Evolutionary conservation across 148 eudicot species (phyloP).

Genomic region (Dysphania ambrosioides): DNA sequence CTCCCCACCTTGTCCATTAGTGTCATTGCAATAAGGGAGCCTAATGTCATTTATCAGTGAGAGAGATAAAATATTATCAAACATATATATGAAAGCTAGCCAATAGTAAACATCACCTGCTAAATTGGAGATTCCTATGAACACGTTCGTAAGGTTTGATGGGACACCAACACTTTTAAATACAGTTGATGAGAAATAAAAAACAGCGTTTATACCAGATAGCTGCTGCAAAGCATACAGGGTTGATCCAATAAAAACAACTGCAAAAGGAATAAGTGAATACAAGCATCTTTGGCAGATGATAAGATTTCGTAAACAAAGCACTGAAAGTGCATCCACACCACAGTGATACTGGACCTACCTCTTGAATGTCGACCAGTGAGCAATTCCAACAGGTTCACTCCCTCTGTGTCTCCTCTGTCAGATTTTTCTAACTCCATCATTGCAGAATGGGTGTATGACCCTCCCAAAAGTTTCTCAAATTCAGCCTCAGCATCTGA

Average conservation of each 20-base stretch:
- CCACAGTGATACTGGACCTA: conserved; percentile 26
- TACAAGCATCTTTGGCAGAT: conserved; percentile 34
- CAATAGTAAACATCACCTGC: conserved; percentile 40
- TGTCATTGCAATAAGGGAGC: conserved; percentile 71
- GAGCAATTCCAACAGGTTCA: conserved; percentile 58
- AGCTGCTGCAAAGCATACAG: conserved; percentile 99
- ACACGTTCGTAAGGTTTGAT: conserved; percentile 77
- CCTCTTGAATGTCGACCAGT: conserved; percentile 89
- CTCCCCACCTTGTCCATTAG: conserved; percentile 98
- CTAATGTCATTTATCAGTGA: conserved; percentile 30
- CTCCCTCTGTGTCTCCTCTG: conserved; percentile 57
- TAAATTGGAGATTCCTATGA: conserved; percentile 75
- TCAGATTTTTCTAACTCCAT: conserved; percentile 72
- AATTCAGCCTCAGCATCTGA: conserved; percentile 77
- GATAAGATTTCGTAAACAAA: conserved; percentile 1
- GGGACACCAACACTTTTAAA: conserved; percentile 97
- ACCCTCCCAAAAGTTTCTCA: conserved; percentile 70
- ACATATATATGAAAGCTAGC: conserved; percentile 2
- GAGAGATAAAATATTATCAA: conserved; percentile 5
- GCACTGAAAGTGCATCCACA: background rate
- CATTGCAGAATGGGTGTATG: conserved; percentile 72
- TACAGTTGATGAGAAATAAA: conserved; percentile 99
- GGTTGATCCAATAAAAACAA: conserved; percentile 98
- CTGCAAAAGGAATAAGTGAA: conserved; percentile 88
- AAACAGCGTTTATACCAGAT: conserved; percentile 96